A percentile compares a stretch with the other conserved stretches of the same genome.
Evolutionary conservation across 768 basidiomycete genomes (phyloP).

Genomic region (Calocybe gangraenosa): DNA sequence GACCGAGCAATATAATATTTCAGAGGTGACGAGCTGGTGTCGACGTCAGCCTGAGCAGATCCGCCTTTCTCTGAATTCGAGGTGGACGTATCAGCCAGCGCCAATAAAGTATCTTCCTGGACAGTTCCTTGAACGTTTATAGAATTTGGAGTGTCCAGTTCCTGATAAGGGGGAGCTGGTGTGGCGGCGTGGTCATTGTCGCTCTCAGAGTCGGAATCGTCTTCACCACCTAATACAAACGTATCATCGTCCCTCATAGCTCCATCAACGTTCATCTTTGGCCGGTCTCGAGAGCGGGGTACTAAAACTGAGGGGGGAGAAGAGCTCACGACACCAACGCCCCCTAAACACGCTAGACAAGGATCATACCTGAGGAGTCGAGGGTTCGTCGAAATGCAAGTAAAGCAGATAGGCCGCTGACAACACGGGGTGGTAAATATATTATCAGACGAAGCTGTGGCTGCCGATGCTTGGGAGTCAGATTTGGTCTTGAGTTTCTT

Average conservation of each 20-base stretch:
- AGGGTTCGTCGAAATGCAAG: constrained; percentile 56
- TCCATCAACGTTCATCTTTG: constrained; percentile 43
- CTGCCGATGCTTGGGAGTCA: constrained; percentile 5
- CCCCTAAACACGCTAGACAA: constrained; percentile 65
- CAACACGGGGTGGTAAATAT: constrained; percentile 61
- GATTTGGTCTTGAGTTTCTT: constrained; percentile 13
- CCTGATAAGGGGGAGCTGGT: too few species aligned
- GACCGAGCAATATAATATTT: constrained; percentile 51
- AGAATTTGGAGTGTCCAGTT: neutral
- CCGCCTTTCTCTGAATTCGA: neutral
- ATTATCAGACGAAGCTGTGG: constrained; percentile 5
- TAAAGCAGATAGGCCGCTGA: constrained; percentile 56
- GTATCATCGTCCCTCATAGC: constrained; percentile 55
- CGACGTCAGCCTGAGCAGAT: neutral
- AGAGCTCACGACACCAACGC: constrained; percentile 37
- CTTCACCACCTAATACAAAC: constrained; percentile 65
- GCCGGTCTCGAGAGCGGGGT: neutral
- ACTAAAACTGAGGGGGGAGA: constrained; percentile 3
- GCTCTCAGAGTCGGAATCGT: constrained; percentile 37
- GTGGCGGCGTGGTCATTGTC: constrained; percentile 13
- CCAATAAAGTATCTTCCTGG: neutral
- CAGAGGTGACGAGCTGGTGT: constrained; percentile 13
- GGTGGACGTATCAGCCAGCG: neutral
- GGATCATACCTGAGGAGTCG: constrained; percentile 67
- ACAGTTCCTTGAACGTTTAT: neutral